Conservation (phyloP, 192 early-diverging fungal genomes). For the Mortierella claussenii region DNA sequence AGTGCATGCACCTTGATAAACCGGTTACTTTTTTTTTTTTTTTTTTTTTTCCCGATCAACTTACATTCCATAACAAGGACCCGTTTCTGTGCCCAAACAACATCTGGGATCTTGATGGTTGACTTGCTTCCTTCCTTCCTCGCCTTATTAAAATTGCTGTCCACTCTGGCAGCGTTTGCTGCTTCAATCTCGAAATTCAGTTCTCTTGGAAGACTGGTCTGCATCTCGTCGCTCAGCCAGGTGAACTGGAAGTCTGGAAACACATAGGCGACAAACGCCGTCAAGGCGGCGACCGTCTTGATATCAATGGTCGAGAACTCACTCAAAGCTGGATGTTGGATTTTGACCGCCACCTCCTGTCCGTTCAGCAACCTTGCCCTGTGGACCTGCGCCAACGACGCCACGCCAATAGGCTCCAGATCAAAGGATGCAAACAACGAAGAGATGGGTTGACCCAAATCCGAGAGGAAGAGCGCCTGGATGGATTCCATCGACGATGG, state of each 20-base stretch:
- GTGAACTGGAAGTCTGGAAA: constrained; percentile 94
- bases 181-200: constrained; percentile 88
- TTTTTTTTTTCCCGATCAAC: no score
- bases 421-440: constrained; percentile 85
- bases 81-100: constrained; percentile 79
- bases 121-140: constrained; percentile 53
- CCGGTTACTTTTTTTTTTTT: no score
- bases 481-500: constrained; percentile 79
- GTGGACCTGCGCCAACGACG: constrained; percentile 95
- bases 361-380: constrained; percentile 75
- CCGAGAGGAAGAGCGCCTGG: constrained; percentile 70
- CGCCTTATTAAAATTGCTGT: constrained; percentile 64
- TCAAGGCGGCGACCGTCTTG: constrained; percentile 71
- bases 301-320: constrained; percentile 85
- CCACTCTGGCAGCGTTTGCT: constrained; percentile 75
- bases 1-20: no score
- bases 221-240: constrained; percentile 92
- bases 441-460: constrained; percentile 72
- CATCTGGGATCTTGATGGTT: constrained; percentile 79
- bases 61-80: constrained; percentile 90
- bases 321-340: constrained; percentile 89
- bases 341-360: constrained; percentile 90
- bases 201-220: constrained; percentile 84
- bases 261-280: constrained; percentile 70
- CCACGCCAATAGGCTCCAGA: constrained; percentile 87